Evolutionary conservation across 2,329 filamentous ascomycete genomes (phyloP).

Genomic region (Fusarium citri): DNA sequence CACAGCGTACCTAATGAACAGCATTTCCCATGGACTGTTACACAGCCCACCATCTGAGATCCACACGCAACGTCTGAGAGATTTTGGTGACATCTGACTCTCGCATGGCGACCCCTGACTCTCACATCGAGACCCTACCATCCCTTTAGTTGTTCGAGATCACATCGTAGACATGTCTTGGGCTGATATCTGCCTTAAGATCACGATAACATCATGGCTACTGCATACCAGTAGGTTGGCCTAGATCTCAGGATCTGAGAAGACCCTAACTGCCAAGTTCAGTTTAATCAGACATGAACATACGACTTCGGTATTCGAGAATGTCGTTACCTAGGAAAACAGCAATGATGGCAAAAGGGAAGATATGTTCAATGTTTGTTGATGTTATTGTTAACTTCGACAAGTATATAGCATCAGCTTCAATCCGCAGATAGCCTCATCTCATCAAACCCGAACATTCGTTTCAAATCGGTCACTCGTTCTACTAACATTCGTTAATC

Average conservation of each 20-base stretch:
- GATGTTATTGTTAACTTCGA: neutral
- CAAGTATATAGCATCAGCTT: neutral
- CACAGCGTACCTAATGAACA: rapidly evolving
- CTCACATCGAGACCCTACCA: no score
- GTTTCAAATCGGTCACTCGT: neutral
- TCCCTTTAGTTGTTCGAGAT: no score
- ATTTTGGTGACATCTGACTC: no score
- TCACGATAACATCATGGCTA: neutral
- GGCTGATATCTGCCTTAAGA: no score
- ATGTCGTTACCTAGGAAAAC: neutral
- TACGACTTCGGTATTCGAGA: neutral
- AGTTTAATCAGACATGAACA: neutral
- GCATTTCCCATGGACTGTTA: neutral
- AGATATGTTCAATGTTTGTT: neutral
- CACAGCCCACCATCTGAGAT: neutral
- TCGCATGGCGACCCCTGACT: no score
- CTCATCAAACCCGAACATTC: neutral
- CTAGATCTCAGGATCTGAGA: neutral
- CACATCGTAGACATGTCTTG: neutral
- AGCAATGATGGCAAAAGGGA: neutral
- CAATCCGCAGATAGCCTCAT: neutral
- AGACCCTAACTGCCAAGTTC: rapidly evolving
- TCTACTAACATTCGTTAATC: neutral
- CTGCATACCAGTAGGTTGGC: neutral
- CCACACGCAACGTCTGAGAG: neutral